Conservation (phyloP, 768 basidiomycete species). For the Neoboletus subvelutipes region DNA sequence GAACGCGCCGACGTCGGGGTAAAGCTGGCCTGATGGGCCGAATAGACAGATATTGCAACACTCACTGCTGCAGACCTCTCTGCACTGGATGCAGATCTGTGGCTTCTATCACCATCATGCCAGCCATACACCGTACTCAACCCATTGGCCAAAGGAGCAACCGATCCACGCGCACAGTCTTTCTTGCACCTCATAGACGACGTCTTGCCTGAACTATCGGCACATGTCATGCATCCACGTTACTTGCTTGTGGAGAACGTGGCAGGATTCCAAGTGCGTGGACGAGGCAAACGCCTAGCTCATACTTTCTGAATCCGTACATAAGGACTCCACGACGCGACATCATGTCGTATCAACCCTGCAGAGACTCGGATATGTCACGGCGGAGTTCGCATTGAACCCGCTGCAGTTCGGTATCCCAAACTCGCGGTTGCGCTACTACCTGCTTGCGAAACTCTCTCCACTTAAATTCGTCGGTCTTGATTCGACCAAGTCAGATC, state of each 20-base stretch:
- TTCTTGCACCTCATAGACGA: slow-evolving; percentile 68
- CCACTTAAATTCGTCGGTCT: slow-evolving; percentile 40
- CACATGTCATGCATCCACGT: slow-evolving; percentile 46
- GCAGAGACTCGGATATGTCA: slow-evolving; percentile 52
- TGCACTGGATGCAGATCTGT: slow-evolving; percentile 53
- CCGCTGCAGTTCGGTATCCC: slow-evolving; percentile 80
- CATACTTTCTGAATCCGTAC: slow-evolving; percentile 7
- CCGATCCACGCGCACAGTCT: slow-evolving; percentile 72
- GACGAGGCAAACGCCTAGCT: background rate
- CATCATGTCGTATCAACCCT: slow-evolving; percentile 53
- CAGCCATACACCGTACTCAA: slow-evolving; percentile 84
- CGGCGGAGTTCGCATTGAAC: slow-evolving; percentile 63
- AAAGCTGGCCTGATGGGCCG: slow-evolving; percentile 1
- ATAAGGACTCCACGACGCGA: slow-evolving; percentile 65
- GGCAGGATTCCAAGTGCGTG: slow-evolving; percentile 74
- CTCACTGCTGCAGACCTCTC: slow-evolving; percentile 51
- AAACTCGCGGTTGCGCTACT: slow-evolving; percentile 80
- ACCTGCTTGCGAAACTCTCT: slow-evolving; percentile 62
- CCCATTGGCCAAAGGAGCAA: slow-evolving; percentile 64
- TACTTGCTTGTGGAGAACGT: slow-evolving; percentile 78
- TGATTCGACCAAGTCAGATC: slow-evolving; percentile 14
- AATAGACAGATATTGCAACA: slow-evolving; percentile 59
- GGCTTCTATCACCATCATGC: slow-evolving; percentile 81
- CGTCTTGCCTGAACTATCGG: slow-evolving; percentile 59
- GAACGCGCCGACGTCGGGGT: background rate